phyloP scores from a whole-genome alignment of 306 rosid genomes.

The Cyamopsis tetragonoloba region DNA sequence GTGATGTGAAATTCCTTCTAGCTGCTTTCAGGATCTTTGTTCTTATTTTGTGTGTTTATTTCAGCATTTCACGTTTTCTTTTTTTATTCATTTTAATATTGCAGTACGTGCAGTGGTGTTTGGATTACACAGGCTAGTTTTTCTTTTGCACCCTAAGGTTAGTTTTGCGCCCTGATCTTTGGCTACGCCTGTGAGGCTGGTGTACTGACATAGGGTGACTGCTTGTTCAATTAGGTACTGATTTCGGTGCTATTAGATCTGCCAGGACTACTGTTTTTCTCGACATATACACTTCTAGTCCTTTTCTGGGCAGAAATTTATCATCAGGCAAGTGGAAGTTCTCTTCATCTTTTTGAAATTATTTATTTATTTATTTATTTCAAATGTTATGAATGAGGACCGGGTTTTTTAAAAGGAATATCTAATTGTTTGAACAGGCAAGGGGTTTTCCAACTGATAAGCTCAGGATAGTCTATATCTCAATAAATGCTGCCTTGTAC shows the following conservation, averaged over 20 bases:
- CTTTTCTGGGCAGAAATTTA: slow-evolving; percentile 98
- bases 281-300: slow-evolving; percentile 87
- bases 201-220: slow-evolving; percentile 31
- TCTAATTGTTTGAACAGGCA: slow-evolving; percentile 56
- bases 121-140: slow-evolving; percentile 74
- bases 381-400: background rate
- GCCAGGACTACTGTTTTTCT: slow-evolving; percentile 88
- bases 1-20: slow-evolving; percentile 41
- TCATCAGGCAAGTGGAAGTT: slow-evolving; percentile 68
- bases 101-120: slow-evolving; percentile 90
- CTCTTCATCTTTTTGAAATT: background rate
- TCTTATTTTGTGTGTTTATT: background rate
- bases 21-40: background rate
- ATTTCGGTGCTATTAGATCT: slow-evolving; percentile 62
- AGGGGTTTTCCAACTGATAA: slow-evolving; percentile 85
- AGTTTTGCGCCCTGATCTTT: slow-evolving; percentile 2
- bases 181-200: background rate
- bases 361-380: background rate
- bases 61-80: background rate
- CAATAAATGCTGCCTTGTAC: slow-evolving; percentile 65
- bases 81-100: slow-evolving; percentile 13
- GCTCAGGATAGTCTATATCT: slow-evolving; percentile 65
- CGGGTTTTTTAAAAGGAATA: background rate
- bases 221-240: slow-evolving; percentile 57
- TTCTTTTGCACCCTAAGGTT: slow-evolving; percentile 78